A percentile compares a stretch with the other conserved stretches of the same genome.
Evolutionary conservation across 257 asterid genomes (phyloP).

Genomic region (Knoxia roxburghii): DNA sequence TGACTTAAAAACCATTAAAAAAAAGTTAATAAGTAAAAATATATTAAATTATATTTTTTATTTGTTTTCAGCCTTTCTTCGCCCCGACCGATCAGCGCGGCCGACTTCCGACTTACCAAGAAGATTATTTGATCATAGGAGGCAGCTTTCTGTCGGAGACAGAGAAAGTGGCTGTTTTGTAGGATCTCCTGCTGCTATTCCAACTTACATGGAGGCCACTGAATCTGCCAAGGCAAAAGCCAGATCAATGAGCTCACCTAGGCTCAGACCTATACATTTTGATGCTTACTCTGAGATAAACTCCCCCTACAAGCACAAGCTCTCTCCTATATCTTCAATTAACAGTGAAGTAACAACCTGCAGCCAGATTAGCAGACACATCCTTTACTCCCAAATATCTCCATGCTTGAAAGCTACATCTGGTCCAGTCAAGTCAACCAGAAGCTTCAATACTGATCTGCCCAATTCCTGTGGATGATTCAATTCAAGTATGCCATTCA

Average conservation of each 20-base stretch:
- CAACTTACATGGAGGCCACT: slow-evolving; percentile 93
- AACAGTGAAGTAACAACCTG: slow-evolving; percentile 68
- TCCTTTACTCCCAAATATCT: slow-evolving; percentile 48
- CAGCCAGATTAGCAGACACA: slow-evolving; percentile 47
- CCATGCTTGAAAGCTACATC: slow-evolving; percentile 54
- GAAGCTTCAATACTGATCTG: slow-evolving; percentile 17
- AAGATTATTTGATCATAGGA: slow-evolving; percentile 54
- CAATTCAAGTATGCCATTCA: background rate
- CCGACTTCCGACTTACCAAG: no score
- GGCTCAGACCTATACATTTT: slow-evolving; percentile 57
- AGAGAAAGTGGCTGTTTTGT: slow-evolving; percentile 37
- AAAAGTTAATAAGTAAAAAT: no score
- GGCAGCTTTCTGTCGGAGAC: slow-evolving; percentile 52
- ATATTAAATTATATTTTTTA: no score
- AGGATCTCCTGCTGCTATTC: slow-evolving; percentile 52
- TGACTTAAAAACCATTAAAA: no score
- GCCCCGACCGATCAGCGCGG: no score
- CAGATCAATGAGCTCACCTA: slow-evolving; percentile 83
- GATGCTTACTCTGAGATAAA: slow-evolving; percentile 70
- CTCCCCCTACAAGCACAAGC: slow-evolving; percentile 74
- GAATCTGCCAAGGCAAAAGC: slow-evolving; percentile 82
- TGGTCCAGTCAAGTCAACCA: slow-evolving; percentile 56
- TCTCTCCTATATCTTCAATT: slow-evolving; percentile 81
- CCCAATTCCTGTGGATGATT: background rate
- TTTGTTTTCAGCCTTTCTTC: no score